Evolutionary conservation across 495 filamentous ascomycete species (phyloP).

Genomic region (Xylaria curta): DNA sequence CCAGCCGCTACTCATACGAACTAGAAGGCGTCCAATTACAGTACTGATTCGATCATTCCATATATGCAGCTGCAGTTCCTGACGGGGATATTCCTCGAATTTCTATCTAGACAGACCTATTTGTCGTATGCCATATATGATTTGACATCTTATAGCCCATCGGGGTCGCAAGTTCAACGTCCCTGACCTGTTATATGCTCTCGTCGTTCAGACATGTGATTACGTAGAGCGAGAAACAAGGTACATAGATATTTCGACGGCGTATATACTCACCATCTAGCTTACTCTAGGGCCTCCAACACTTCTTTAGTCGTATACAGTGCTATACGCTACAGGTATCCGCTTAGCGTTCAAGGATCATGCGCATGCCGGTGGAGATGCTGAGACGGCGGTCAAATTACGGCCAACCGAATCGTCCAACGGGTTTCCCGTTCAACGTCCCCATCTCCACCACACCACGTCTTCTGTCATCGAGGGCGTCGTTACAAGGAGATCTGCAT

Average conservation of each 20-base stretch:
- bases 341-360: conserved; percentile 20
- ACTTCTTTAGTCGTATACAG: background rate
- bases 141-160: background rate
- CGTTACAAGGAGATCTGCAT: conserved; percentile 15
- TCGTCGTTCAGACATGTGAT: background rate
- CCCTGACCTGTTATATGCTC: background rate
- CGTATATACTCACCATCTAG: background rate
- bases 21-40: conserved; percentile 10
- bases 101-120: background rate
- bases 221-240: background rate
- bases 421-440: conserved; percentile 6
- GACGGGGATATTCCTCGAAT: background rate
- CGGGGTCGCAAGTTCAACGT: background rate
- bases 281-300: background rate
- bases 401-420: conserved; percentile 19
- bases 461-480: background rate
- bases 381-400: conserved; percentile 18
- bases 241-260: background rate
- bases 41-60: background rate
- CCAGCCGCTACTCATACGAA: background rate
- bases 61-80: background rate
- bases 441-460: conserved; percentile 8
- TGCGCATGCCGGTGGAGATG: conserved; percentile 21
- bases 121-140: background rate
- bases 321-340: conserved; percentile 8